Conservation (phyloP, 2,329 filamentous ascomycete genomes). For the Aspergillus eucalypticola region DNA sequence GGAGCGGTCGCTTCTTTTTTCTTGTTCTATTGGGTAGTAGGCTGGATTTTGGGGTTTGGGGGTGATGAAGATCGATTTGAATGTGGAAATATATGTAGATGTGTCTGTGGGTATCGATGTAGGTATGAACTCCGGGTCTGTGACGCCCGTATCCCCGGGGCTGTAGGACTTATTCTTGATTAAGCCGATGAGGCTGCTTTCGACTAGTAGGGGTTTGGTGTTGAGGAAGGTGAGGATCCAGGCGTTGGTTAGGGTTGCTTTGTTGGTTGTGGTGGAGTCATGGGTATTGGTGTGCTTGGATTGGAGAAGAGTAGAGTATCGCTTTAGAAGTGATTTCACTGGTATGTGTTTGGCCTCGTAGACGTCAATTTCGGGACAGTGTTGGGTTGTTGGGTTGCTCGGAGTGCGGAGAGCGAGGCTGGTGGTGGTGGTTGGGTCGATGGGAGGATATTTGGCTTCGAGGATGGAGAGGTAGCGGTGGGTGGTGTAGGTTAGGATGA, state of each 20-base stretch:
- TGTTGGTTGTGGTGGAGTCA: background rate
- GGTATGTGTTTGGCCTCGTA: conserved; percentile 25
- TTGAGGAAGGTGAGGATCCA: conserved; percentile 28
- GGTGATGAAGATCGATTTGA: no score
- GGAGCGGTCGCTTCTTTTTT: conserved; percentile 11
- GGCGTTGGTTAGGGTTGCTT: conserved; percentile 17
- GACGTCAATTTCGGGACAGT: conserved; percentile 28
- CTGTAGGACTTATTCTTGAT: conserved; percentile 8
- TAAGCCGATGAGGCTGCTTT: conserved; percentile 23
- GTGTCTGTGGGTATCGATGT: conserved; percentile 7
- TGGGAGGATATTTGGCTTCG: conserved; percentile 29
- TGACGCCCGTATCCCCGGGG: conserved; percentile 24
- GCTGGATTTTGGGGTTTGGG: conserved; percentile 12
- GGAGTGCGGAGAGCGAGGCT: conserved; percentile 25
- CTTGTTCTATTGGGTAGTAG: no score
- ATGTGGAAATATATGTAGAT: no score
- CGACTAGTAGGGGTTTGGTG: conserved; percentile 17
- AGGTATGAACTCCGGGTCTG: background rate
- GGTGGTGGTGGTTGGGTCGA: conserved; percentile 17
- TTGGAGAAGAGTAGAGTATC: background rate
- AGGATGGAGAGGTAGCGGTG: conserved; percentile 25
- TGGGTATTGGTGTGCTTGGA: conserved; percentile 1
- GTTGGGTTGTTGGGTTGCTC: conserved; percentile 17
- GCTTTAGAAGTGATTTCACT: conserved; percentile 13
- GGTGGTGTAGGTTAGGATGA: conserved; percentile 20